Percentiles rank a stretch among this genome's conserved stretches.
Evolutionary conservation across 495 filamentous ascomycete genomes (phyloP).

Genomic region (Hypoxylon fuscum): DNA sequence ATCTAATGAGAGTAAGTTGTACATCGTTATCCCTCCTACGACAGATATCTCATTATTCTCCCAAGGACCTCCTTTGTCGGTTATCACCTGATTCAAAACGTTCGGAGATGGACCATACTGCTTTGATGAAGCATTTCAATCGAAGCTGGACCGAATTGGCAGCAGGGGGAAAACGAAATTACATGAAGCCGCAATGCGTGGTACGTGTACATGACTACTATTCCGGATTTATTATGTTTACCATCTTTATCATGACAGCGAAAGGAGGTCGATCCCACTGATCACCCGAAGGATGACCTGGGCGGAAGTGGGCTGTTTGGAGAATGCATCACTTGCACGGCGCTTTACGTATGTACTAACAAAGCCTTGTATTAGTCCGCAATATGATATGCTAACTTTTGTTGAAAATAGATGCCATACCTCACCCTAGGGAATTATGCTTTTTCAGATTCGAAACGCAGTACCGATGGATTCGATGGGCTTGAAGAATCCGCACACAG

Average conservation of each 20-base stretch:
- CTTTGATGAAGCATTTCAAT: conserved; percentile 25
- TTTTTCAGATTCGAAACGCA: not conserved
- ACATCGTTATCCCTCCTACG: not conserved
- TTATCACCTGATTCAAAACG: conserved; percentile 14
- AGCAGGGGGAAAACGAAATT: conserved; percentile 14
- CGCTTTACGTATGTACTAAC: conserved; percentile 18
- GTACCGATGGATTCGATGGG: not conserved
- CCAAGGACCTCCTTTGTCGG: conserved; percentile 15
- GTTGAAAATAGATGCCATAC: conserved; percentile 21
- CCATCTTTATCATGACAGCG: not conserved
- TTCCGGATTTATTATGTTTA: not conserved
- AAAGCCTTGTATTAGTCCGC: not conserved
- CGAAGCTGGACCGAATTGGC: conserved; percentile 22
- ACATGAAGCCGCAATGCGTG: conserved; percentile 19
- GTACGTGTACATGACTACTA: conserved; percentile 6
- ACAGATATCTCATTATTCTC: not conserved
- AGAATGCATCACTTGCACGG: not conserved
- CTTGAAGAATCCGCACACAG: not conserved
- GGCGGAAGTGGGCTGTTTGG: not conserved
- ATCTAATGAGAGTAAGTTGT: conserved; percentile 14
- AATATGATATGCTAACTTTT: not conserved
- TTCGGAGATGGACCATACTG: conserved; percentile 1
- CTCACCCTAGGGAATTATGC: conserved; percentile 8
- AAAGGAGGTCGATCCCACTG: conserved; percentile 4
- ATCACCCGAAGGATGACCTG: not conserved